Conservation (phyloP, 495 filamentous ascomycete species). For the Xylaria intraflava region DNA sequence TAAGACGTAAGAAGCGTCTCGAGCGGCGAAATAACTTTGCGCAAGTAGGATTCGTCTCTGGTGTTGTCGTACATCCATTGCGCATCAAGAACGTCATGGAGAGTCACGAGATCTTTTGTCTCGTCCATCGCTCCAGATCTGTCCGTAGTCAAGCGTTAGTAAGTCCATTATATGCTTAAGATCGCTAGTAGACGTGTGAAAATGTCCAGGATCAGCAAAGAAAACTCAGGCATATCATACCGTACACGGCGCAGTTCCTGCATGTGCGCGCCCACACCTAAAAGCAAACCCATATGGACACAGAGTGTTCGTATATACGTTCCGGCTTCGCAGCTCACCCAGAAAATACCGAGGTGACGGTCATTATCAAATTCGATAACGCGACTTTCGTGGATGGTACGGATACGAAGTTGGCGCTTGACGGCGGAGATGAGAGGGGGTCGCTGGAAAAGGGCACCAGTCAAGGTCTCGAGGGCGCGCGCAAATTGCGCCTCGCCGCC, state of each 20-base stretch:
- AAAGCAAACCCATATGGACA: conserved; percentile 85
- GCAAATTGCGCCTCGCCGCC: conserved; percentile 86
- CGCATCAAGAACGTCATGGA: conserved; percentile 93
- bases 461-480: conserved; percentile 87
- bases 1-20: conserved; percentile 87
- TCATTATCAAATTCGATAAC: conserved; percentile 97
- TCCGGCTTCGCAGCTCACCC: conserved; percentile 97
- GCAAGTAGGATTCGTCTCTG: conserved; percentile 79
- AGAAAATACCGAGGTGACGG: conserved; percentile 95
- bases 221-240: conserved; percentile 1
- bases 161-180: background rate
- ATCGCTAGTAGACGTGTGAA: background rate
- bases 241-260: conserved; percentile 93
- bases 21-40: conserved; percentile 79
- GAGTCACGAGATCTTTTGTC: conserved; percentile 75
- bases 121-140: conserved; percentile 87
- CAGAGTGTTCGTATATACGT: conserved; percentile 98
- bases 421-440: conserved; percentile 96
- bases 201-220: background rate
- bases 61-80: conserved; percentile 91
- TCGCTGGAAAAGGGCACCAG: conserved; percentile 93
- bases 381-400: conserved; percentile 93
- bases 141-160: background rate
- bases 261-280: conserved; percentile 97
- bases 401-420: conserved; percentile 94